Conservation (phyloP, 73 alveolate species). For the Blepharisma stoltei region DNA sequence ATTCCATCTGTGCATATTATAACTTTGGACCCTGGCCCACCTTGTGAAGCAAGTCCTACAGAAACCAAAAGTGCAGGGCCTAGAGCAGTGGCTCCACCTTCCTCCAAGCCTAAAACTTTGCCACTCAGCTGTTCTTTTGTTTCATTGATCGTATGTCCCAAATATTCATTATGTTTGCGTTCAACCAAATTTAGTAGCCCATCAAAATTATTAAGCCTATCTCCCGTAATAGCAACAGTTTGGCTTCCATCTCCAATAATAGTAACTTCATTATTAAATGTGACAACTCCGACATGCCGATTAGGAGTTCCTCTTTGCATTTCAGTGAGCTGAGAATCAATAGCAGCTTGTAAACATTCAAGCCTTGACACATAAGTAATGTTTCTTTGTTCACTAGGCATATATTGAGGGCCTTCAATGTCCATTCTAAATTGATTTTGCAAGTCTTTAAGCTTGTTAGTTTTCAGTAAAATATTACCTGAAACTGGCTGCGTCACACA, state of each 20-base stretch:
- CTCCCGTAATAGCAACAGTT: constrained; percentile 67
- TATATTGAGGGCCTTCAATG: constrained; percentile 52
- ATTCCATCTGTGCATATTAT: constrained; percentile 94
- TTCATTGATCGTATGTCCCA: constrained; percentile 53
- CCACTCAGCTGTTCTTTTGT: constrained; percentile 49
- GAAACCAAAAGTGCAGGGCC: constrained; percentile 89
- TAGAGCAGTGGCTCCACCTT: constrained; percentile 89
- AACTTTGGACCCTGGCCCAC: constrained; percentile 83
- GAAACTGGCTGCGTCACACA: constrained; percentile 61
- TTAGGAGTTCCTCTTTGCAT: constrained; percentile 65
- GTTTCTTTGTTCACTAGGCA: constrained; percentile 50
- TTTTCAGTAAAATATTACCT: constrained; percentile 54
- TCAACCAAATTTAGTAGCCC: constrained; percentile 41
- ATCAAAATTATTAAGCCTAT: constrained; percentile 56
- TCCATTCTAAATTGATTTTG: constrained; percentile 48
- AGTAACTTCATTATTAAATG: constrained; percentile 77
- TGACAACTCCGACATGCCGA: constrained; percentile 80
- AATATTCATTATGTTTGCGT: constrained; percentile 37
- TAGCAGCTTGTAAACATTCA: constrained; percentile 90
- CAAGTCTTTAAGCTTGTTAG: neutral
- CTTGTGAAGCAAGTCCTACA: constrained; percentile 66
- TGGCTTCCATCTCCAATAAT: constrained; percentile 88
- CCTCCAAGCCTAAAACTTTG: constrained; percentile 55
- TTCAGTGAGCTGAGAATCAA: constrained; percentile 64
- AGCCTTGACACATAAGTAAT: constrained; percentile 74